phyloP scores from a whole-genome alignment of 805 yeast species.

The Starmerella floricola region DNA sequence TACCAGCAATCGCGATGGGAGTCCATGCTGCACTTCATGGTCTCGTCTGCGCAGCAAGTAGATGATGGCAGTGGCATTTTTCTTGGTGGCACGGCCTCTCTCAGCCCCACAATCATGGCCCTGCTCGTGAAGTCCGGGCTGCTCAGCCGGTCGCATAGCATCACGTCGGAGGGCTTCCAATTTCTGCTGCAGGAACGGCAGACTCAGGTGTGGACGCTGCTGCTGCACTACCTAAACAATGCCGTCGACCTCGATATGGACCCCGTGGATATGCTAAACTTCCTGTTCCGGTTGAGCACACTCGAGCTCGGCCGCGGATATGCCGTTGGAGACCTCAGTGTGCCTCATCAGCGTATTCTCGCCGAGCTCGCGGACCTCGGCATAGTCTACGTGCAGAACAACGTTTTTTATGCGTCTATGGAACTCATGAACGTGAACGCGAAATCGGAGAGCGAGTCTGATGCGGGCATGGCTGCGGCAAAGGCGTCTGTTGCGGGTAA shows the following conservation, averaged over 20 bases:
- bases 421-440: conserved; percentile 11
- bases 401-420: conserved; percentile 20
- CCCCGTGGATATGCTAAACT: conserved; percentile 88
- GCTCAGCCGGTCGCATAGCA: conserved; percentile 53
- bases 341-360: conserved; percentile 74
- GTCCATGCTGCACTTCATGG: conserved; percentile 91
- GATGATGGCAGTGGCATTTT: conserved; percentile 33
- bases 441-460: neutral
- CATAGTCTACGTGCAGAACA: conserved; percentile 50
- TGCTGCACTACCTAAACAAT: conserved; percentile 75
- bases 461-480: conserved; percentile 73
- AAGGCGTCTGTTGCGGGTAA: conserved; percentile 37
- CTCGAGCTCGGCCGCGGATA: conserved; percentile 84
- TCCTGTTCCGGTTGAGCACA: conserved; percentile 86
- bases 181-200: conserved; percentile 84
- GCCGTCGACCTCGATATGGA: conserved; percentile 81
- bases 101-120: conserved; percentile 40
- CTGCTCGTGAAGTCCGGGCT: conserved; percentile 69
- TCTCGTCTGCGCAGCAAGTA: conserved; percentile 46
- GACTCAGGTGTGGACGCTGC: conserved; percentile 86
- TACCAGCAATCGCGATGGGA: conserved; percentile 91
- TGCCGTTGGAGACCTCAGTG: conserved; percentile 53
- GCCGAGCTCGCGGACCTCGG: conserved; percentile 89
- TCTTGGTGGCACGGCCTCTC: neutral
- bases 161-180: conserved; percentile 89